These are phyloP conservation scores for Claviceps sp. DNA, from an alignment of 2,329 filamentous ascomycete genomes.

Conservation along the genomic window DNA sequence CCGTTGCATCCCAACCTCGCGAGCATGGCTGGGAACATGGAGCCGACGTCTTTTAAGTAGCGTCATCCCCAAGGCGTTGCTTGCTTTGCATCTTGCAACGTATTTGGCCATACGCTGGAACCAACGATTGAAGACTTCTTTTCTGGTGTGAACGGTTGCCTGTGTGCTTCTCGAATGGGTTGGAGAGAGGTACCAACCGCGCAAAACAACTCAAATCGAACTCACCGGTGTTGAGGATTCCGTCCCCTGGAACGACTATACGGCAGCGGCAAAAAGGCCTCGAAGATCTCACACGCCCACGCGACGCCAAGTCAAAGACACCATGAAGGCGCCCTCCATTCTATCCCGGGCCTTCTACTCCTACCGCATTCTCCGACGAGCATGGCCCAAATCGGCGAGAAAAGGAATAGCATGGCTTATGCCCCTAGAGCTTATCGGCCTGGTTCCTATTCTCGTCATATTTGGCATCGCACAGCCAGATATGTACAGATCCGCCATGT, in stretches of 20 bases:
- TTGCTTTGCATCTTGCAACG: not conserved
- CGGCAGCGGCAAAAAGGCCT: not conserved
- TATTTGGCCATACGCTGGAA: not conserved
- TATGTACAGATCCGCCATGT: constrained; percentile 57
- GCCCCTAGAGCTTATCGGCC: constrained; percentile 49
- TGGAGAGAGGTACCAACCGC: not conserved
- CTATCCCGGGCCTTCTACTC: constrained; percentile 8
- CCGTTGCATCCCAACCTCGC: not conserved
- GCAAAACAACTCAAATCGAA: not conserved
- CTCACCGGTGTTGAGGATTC: not conserved
- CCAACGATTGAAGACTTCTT: not conserved
- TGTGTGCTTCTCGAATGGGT: not conserved
- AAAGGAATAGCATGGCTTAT: constrained; percentile 50
- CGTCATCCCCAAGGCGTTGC: constrained; percentile 10
- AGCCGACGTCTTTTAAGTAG: constrained; percentile 1
- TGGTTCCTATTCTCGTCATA: constrained; percentile 53
- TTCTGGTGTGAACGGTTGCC: not conserved
- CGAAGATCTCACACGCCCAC: not conserved
- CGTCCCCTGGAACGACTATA: not conserved
- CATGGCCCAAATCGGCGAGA: constrained; percentile 37
- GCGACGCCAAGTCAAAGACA: not conserved
- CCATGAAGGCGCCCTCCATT: constrained; percentile 3
- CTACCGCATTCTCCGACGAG: constrained; percentile 45
- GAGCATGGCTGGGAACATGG: not conserved
- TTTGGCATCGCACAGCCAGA: constrained; percentile 63